Conservation (phyloP, 257 asterid genomes). For the Anisodus acutangulus region DNA sequence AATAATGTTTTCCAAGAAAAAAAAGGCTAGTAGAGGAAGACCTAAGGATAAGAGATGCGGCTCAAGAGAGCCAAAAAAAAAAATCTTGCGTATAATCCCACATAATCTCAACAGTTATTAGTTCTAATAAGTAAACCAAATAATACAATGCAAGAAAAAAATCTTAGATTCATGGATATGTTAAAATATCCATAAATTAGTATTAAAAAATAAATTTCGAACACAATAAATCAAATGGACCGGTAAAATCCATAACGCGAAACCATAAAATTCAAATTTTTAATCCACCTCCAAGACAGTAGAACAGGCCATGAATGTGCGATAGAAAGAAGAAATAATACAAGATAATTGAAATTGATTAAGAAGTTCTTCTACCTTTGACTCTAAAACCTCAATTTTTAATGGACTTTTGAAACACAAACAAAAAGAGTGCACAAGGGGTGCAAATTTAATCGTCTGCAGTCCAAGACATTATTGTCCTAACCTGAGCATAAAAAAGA, state of each 20-base stretch:
- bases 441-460: background rate
- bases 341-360: background rate
- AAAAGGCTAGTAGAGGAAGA: too few relatives aligned
- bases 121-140: too few relatives aligned
- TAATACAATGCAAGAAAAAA: background rate
- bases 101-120: too few relatives aligned
- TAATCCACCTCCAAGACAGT: accelerated
- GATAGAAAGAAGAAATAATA: background rate
- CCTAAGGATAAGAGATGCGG: too few relatives aligned
- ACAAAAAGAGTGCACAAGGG: too few relatives aligned
- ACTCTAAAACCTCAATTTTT: too few relatives aligned
- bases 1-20: too few relatives aligned
- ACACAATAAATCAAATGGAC: background rate
- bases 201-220: too few relatives aligned
- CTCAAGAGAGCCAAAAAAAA: too few relatives aligned
- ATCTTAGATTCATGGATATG: background rate
- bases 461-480: background rate
- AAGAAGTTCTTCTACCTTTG: background rate
- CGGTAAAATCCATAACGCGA: too few relatives aligned
- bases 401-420: too few relatives aligned
- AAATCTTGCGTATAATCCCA: too few relatives aligned
- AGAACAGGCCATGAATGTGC: background rate
- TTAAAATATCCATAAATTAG: background rate
- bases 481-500: background rate
- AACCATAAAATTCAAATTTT: background rate